Evolutionary conservation across 805 yeast species (phyloP), one percentile per base, ranked within the genome.

Genomic region (Jamesozyma jinghongensis): DNA sequence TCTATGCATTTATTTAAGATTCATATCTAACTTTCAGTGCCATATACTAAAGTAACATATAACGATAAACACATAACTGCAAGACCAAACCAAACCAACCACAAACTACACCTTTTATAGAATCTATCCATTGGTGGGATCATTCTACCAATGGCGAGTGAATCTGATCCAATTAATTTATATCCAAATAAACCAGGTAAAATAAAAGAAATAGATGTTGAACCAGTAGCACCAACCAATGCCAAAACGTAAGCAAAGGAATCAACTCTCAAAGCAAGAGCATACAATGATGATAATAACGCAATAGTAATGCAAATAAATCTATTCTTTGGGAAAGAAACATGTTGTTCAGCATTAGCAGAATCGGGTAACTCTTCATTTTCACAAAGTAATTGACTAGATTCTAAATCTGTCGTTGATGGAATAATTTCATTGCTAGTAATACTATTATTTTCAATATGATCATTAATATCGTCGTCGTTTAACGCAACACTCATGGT

Each of bases 201-300:
- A 22, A 85, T 86, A 56, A 87, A 87, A 11, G 95, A 86, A 38
- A 88, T 86, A 4, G 94, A 76, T 0, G 96, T 87, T 1, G 95
- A 85, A 0, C 96, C 96, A 0, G 95, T 86, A 1, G 95, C 84
- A 2, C 97, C 97, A 3, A 87, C 95, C 48, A 87, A 68, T 1
- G 95, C 87, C 49, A 87, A 66, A 12, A 88, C 88, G 36, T 79
- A 73, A 20, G 90, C 94, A 50, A 87, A 74, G 0, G 95, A 85
- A 12, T 66, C 66, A 25, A 87, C 80, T 3, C 75, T 59, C 28
- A 80, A 62, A 0, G 96, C 92, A 8, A 81, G 66, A 1, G 66
- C 40, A 56, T 81, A 86, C 36, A 86, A 76, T 5, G 69, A 52
- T 0, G 70, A 30, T 38, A 87, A 42, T 5, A 56, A 35, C 1